phyloP scores from a whole-genome alignment of 371 early-diverging fungal genomes.

The Mortierella sp. region DNA sequence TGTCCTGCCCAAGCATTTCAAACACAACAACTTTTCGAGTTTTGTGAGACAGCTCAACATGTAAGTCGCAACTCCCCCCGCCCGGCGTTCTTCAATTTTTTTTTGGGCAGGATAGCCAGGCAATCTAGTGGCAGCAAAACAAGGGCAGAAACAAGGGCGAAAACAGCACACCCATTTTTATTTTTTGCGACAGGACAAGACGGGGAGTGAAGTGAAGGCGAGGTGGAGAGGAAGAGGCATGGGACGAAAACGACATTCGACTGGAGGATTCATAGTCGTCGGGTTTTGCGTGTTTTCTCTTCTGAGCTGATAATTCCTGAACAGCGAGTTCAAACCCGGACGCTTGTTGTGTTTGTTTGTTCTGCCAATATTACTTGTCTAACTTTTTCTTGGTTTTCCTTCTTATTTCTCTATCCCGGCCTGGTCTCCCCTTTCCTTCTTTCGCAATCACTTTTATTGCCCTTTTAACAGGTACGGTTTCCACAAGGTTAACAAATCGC shows the following conservation, averaged over 20 bases:
- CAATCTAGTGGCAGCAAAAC: neutral
- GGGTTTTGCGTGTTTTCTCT: neutral
- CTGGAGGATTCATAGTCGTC: neutral
- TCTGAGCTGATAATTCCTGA: slow-evolving; percentile 1
- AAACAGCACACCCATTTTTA: neutral
- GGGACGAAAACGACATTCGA: neutral
- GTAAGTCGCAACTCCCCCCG: slow-evolving; percentile 58
- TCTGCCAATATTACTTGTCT: neutral
- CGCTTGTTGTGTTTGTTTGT: neutral
- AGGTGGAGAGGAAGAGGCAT: neutral
- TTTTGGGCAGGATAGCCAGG: slow-evolving; percentile 7
- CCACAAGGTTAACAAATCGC: slow-evolving; percentile 90
- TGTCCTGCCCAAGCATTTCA: slow-evolving; percentile 86
- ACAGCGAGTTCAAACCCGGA: neutral
- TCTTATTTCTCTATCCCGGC: neutral
- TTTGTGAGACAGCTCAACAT: slow-evolving; percentile 92
- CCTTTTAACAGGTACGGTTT: slow-evolving; percentile 79
- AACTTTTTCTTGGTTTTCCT: neutral
- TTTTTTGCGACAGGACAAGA: neutral
- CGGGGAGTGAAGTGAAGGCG: neutral
- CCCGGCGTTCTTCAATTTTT: neutral
- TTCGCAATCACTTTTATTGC: neutral
- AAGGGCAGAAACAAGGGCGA: neutral
- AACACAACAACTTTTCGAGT: slow-evolving; percentile 88
- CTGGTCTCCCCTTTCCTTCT: neutral